phyloP scores from a whole-genome alignment of 352 stramenopile species.

The Globisporangium cederbergense region DNA sequence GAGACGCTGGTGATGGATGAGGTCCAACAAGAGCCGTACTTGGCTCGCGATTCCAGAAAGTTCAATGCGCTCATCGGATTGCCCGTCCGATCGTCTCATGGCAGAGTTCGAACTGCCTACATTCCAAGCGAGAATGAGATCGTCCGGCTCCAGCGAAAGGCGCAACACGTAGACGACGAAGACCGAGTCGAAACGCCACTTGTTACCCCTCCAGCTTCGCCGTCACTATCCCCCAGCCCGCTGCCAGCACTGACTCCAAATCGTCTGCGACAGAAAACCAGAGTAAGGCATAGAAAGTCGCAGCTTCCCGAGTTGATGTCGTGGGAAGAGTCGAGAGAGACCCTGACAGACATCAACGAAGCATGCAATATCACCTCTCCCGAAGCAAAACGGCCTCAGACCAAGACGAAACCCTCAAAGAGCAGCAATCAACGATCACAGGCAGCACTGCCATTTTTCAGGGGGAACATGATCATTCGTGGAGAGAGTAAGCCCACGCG shows the following conservation, averaged over 20 bases:
- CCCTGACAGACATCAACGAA: slow-evolving; percentile 15
- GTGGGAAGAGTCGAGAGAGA: slow-evolving; percentile 11
- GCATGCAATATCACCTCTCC: slow-evolving; percentile 10
- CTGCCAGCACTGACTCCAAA: slow-evolving; percentile 10
- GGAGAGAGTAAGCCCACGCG: slow-evolving; percentile 38
- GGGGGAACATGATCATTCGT: slow-evolving; percentile 60
- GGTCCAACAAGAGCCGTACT: slow-evolving; percentile 43
- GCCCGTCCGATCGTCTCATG: slow-evolving; percentile 27
- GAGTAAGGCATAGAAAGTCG: slow-evolving; percentile 1
- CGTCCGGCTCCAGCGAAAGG: slow-evolving; percentile 29
- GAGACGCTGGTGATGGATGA: slow-evolving; percentile 42
- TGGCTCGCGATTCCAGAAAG: slow-evolving; percentile 49
- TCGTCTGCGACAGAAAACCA: slow-evolving; percentile 22
- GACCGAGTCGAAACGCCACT: slow-evolving; percentile 20
- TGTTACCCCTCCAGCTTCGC: neutral
- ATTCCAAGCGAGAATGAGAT: slow-evolving; percentile 41
- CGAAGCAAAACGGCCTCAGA: slow-evolving; percentile 8
- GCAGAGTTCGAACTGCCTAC: slow-evolving; percentile 23
- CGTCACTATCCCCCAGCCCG: neutral
- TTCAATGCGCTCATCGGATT: slow-evolving; percentile 55
- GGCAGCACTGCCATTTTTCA: slow-evolving; percentile 58
- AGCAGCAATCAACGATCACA: slow-evolving; percentile 27
- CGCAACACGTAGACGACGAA: slow-evolving; percentile 17
- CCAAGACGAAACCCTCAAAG: slow-evolving; percentile 5
- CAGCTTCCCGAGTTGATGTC: slow-evolving; percentile 3